These are phyloP conservation scores for Aureobasidium musti DNA, from an alignment of 2,329 filamentous ascomycete genomes.

Conservation along the genomic window DNA sequence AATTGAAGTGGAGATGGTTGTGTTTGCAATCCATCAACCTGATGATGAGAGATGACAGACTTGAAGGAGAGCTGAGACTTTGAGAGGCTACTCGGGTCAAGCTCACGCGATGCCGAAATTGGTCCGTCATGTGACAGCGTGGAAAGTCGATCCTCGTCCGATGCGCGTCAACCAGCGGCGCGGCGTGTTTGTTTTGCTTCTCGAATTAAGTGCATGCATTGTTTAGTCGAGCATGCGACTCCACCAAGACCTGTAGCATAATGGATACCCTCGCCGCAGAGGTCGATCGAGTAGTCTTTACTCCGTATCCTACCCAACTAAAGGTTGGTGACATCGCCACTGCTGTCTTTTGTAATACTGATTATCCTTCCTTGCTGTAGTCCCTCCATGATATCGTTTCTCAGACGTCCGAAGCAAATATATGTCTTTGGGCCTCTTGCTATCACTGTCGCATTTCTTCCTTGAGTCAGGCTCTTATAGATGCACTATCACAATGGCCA, in stretches of 20 bases:
- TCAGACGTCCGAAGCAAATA: slow-evolving; percentile 39
- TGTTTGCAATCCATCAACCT: background rate
- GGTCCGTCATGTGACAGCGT: slow-evolving; percentile 14
- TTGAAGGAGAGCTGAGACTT: background rate
- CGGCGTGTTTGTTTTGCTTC: slow-evolving; percentile 21
- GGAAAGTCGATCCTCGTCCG: background rate
- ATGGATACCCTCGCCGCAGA: slow-evolving; percentile 43
- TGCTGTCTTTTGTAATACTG: background rate
- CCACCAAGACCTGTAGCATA: background rate
- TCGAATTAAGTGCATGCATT: slow-evolving; percentile 23
- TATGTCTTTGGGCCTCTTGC: slow-evolving; percentile 51
- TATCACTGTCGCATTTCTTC: slow-evolving; percentile 54
- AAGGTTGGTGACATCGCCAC: slow-evolving; percentile 33
- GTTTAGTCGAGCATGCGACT: slow-evolving; percentile 11
- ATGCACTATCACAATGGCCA: slow-evolving; percentile 54
- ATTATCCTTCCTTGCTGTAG: slow-evolving; percentile 33
- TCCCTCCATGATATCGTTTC: slow-evolving; percentile 43
- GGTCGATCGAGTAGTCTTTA: slow-evolving; percentile 35
- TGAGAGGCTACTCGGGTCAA: background rate
- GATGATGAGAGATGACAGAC: background rate
- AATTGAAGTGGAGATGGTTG: background rate
- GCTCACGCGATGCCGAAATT: background rate
- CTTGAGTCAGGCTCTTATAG: slow-evolving; percentile 51
- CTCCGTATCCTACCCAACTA: slow-evolving; percentile 41
- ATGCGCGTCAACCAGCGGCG: background rate